Conservation (phyloP, 1,284 basidiomycete species). For the Heterobasidion parviporum region DNA sequence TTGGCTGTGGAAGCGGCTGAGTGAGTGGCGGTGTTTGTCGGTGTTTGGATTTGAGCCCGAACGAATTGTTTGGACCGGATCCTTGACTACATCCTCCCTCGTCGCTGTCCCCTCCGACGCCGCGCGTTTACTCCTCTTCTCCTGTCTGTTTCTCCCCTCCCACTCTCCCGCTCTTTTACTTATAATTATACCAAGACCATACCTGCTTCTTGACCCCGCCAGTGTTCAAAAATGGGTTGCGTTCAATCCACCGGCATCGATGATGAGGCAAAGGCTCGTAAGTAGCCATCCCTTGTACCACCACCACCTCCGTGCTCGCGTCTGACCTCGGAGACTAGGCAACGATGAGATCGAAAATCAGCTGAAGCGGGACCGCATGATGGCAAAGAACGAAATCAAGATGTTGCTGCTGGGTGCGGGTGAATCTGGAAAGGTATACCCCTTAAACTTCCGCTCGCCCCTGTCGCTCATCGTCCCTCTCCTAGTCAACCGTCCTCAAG, state of each 20-base stretch:
- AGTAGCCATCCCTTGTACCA: constrained; percentile 26
- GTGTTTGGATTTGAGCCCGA: background rate
- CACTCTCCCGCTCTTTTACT: constrained; percentile 14
- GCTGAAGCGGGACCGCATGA: constrained; percentile 86
- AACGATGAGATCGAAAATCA: constrained; percentile 97
- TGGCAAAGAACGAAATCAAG: constrained; percentile 94
- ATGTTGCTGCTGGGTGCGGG: constrained; percentile 88
- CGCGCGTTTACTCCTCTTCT: background rate
- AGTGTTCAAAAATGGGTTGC: constrained; percentile 53
- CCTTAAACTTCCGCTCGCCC: background rate
- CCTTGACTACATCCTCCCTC: background rate
- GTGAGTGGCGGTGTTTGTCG: background rate
- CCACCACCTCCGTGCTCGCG: constrained; percentile 3
- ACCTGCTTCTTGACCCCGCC: constrained; percentile 1
- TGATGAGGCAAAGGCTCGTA: constrained; percentile 76
- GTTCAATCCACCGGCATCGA: constrained; percentile 64
- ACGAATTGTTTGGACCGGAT: background rate
- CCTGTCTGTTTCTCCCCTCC: constrained; percentile 2
- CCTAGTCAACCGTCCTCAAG: constrained; percentile 85
- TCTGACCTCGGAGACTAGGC: constrained; percentile 31
- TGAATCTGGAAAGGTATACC: constrained; percentile 80
- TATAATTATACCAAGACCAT: constrained; percentile 10
- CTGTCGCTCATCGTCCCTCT: background rate
- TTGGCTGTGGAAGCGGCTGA: background rate
- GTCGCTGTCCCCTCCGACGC: background rate